Conservation (phyloP, 2,329 filamentous ascomycete genomes). For the Macroventuria anomochaeta region DNA sequence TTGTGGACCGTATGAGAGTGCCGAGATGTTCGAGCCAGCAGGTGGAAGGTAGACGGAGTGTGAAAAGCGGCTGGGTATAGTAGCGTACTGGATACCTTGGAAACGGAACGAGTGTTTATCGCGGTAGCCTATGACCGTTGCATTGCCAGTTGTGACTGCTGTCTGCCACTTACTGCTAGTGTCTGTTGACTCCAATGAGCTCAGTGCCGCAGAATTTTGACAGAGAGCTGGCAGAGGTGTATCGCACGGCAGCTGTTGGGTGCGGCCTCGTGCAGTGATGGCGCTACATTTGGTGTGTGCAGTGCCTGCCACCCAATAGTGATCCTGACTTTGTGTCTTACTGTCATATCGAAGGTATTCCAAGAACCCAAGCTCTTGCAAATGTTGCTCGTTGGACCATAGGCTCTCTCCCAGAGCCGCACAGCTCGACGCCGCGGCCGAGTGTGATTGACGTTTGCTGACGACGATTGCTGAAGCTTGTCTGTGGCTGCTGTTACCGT, state of each 20-base stretch:
- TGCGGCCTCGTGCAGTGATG: constrained; percentile 27
- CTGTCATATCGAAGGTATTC: constrained; percentile 29
- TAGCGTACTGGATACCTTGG: constrained; percentile 57
- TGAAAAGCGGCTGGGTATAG: constrained; percentile 54
- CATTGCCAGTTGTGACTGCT: constrained; percentile 27
- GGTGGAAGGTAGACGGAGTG: constrained; percentile 52
- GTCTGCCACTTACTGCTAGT: constrained; percentile 20
- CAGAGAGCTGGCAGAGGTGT: constrained; percentile 32
- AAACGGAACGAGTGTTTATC: constrained; percentile 60
- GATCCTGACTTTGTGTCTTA: constrained; percentile 13
- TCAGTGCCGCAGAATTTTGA: constrained; percentile 28
- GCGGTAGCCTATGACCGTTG: constrained; percentile 48
- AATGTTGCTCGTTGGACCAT: constrained; percentile 23
- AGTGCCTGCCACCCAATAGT: constrained; percentile 30
- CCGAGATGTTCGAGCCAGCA: constrained; percentile 43
- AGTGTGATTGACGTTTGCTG: constrained; percentile 17
- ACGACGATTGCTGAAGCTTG: constrained; percentile 28
- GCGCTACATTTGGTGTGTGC: constrained; percentile 24
- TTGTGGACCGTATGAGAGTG: constrained; percentile 42
- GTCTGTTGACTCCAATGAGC: not conserved
- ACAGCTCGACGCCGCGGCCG: constrained; percentile 24
- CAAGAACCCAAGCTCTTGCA: constrained; percentile 24
- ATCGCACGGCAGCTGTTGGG: constrained; percentile 25
- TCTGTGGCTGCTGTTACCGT: constrained; percentile 31
- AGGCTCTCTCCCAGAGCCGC: constrained; percentile 29